Percentiles rank a stretch among this genome's conserved stretches.
phyloP scores from a whole-genome alignment of 805 yeast species.

The Grigorovia transvaalensis region DNA sequence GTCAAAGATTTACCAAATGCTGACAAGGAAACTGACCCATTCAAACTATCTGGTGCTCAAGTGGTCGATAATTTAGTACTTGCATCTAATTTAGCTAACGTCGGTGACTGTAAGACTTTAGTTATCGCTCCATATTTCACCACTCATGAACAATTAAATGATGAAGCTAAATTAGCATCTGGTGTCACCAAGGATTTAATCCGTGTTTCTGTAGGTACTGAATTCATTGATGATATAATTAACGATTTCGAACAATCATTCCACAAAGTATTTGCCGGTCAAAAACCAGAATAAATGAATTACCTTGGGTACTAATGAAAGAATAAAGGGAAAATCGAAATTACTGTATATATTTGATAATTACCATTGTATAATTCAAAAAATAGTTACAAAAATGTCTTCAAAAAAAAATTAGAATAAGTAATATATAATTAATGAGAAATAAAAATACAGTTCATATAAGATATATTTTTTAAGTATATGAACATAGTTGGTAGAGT shows the following conservation, averaged over 20 bases:
- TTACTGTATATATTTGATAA: background rate
- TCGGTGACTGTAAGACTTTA: conserved; percentile 91
- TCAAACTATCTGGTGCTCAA: conserved; percentile 66
- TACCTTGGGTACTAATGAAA: too few relatives aligned
- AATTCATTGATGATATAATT: conserved; percentile 82
- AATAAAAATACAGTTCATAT: background rate
- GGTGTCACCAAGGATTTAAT: conserved; percentile 87
- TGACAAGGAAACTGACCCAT: conserved; percentile 45
- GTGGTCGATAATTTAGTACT: conserved; percentile 77
- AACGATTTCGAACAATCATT: conserved; percentile 84
- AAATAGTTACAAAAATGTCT: background rate
- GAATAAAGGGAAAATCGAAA: background rate
- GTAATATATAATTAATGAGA: background rate
- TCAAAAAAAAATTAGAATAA: too few relatives aligned
- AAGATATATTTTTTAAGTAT: too few relatives aligned
- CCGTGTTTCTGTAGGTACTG: conserved; percentile 86
- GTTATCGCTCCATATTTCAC: conserved; percentile 95
- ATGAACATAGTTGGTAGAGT: too few relatives aligned
- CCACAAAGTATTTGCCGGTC: conserved; percentile 32
- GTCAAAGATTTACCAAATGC: conserved; percentile 50
- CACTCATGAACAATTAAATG: conserved; percentile 84
- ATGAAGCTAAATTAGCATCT: conserved; percentile 67
- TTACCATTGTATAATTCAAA: background rate
- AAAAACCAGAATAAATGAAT: conserved; percentile 12
- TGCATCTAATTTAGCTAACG: conserved; percentile 90